Percentiles rank a stretch among this genome's conserved stretches.
Conservation (phyloP, 2,329 filamentous ascomycete species). For the Didymella arachidicola region DNA sequence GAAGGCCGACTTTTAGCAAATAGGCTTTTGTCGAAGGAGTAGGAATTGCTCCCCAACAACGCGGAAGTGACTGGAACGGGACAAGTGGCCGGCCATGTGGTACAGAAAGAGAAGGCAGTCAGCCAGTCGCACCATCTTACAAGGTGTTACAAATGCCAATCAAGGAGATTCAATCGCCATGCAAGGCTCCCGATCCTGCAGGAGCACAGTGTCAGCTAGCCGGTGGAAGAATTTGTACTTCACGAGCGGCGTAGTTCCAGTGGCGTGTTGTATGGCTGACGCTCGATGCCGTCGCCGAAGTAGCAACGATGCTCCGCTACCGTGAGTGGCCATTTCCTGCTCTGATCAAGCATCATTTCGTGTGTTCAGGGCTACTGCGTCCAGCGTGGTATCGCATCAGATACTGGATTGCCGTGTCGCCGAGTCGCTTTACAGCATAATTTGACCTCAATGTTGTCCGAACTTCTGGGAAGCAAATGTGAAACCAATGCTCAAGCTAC, state of each 20-base stretch:
- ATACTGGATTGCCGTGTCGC: background rate
- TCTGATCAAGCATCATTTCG: background rate
- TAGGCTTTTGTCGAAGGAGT: background rate
- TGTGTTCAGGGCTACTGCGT: background rate
- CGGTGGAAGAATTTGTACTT: conserved; percentile 3
- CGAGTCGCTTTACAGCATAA: background rate
- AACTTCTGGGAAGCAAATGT: background rate
- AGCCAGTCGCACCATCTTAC: background rate
- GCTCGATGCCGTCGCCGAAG: background rate
- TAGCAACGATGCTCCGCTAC: background rate
- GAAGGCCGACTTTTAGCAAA: background rate
- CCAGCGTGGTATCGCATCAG: background rate
- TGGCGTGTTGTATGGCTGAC: conserved; percentile 5
- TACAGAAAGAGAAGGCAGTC: conserved; percentile 6
- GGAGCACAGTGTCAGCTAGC: background rate
- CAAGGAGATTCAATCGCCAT: background rate
- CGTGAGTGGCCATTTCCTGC: background rate
- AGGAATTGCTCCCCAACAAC: background rate
- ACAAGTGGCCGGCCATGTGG: background rate
- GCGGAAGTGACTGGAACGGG: background rate
- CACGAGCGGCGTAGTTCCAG: conserved; percentile 1
- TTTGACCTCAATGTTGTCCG: background rate
- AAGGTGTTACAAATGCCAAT: background rate
- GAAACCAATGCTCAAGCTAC: background rate
- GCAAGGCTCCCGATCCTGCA: conserved; percentile 8